These are phyloP conservation scores for Balamuthia mandrillaris DNA, from an alignment of 208 protist genomes.

Conservation along the genomic window DNA sequence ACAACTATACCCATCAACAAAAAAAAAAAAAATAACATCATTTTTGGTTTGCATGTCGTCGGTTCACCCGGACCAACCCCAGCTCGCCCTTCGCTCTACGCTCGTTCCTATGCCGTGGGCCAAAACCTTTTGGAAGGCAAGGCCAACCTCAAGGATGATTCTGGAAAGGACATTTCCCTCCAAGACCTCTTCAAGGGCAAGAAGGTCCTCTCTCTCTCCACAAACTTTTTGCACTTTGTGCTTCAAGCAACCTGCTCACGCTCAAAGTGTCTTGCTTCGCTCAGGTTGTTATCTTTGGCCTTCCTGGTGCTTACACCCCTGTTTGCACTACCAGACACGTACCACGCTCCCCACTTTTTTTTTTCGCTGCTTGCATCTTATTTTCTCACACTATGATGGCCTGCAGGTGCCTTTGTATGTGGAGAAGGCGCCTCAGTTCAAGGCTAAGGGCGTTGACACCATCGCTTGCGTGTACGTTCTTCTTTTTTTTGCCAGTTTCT, in stretches of 20 bases:
- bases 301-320: conserved; percentile 28
- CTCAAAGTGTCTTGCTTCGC: neutral
- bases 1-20: no score
- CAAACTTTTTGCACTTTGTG: neutral
- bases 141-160: conserved; percentile 14
- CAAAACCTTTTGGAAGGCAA: conserved; percentile 17
- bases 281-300: conserved; percentile 21
- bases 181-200: conserved; percentile 14
- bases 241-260: neutral
- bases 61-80: neutral
- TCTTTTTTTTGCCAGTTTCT: neutral
- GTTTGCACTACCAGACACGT: conserved; percentile 31
- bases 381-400: neutral
- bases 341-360: neutral
- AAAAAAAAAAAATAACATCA: no score
- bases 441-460: conserved; percentile 35
- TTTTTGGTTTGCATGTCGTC: no score
- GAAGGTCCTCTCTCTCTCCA: neutral
- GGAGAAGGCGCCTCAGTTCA: conserved; percentile 9
- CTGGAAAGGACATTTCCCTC: conserved; percentile 21
- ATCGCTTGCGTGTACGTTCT: conserved; percentile 20
- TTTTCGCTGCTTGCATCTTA: neutral
- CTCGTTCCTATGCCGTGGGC: conserved; percentile 19
- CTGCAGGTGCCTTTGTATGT: conserved; percentile 3
- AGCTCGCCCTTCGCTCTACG: neutral